Evolutionary conservation across 2,329 filamentous ascomycete genomes (phyloP).

Genomic region (Trichoderma sp.): DNA sequence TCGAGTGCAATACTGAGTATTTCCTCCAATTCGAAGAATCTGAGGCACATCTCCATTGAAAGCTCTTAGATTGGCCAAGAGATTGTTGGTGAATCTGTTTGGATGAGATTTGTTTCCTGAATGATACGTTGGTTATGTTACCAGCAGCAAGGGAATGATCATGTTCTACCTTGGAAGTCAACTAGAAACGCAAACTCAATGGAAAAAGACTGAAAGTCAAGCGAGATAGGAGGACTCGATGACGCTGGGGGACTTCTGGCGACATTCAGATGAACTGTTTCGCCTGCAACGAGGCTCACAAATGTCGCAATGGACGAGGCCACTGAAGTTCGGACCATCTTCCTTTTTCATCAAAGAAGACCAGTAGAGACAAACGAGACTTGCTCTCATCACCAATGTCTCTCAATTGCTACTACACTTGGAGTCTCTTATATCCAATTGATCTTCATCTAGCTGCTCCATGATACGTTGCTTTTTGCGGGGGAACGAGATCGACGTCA

Average conservation of each 20-base stretch:
- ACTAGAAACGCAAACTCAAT: constrained; percentile 17
- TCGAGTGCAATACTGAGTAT: neutral
- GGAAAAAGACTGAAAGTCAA: constrained; percentile 18
- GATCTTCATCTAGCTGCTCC: neutral
- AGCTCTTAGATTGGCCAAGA: constrained; percentile 7
- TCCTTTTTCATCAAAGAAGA: neutral
- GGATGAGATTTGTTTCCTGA: constrained; percentile 15
- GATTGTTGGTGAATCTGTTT: constrained; percentile 15
- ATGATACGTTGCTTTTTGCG: neutral
- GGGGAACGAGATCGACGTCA: neutral
- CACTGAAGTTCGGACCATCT: neutral
- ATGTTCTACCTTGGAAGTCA: constrained; percentile 1
- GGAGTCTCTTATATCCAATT: neutral
- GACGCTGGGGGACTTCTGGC: neutral
- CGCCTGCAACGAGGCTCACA: neutral
- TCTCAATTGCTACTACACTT: neutral
- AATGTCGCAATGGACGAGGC: neutral
- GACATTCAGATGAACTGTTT: neutral
- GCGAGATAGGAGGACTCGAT: constrained; percentile 4
- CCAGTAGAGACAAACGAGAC: no score
- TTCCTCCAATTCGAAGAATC: constrained; percentile 16
- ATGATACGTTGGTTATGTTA: neutral
- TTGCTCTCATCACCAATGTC: neutral
- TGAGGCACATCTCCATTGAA: constrained; percentile 18
- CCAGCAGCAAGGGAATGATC: no score